A percentile compares a stretch with the other conserved stretches of the same genome.
phyloP scores from a whole-genome alignment of 2,329 filamentous ascomycete species.

The Colletotrichum cereale region DNA sequence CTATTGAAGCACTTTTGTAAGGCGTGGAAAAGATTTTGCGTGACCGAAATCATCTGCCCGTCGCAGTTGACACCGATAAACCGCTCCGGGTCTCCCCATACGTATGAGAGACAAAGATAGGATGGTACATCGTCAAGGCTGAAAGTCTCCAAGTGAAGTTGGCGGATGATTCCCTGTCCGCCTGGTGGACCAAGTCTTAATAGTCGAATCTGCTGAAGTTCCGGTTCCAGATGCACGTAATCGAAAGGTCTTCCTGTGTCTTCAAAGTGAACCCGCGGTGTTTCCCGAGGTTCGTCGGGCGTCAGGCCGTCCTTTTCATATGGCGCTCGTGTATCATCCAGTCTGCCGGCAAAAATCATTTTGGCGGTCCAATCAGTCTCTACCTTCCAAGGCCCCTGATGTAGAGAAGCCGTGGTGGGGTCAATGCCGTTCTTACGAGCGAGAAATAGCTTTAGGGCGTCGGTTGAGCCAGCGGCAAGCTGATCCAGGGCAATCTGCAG shows the following conservation, averaged over 20 bases:
- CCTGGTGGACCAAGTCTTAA: slow-evolving; percentile 1
- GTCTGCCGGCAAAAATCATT: neutral
- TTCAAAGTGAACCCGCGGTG: neutral
- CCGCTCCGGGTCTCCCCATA: slow-evolving; percentile 20
- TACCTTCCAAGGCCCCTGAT: neutral
- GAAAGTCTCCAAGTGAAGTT: slow-evolving; percentile 17
- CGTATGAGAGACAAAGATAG: slow-evolving; percentile 28
- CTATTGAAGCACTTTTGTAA: slow-evolving; percentile 14
- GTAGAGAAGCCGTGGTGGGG: neutral
- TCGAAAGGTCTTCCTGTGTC: neutral
- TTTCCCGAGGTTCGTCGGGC: neutral
- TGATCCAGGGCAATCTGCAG: slow-evolving; percentile 27
- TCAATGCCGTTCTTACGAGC: slow-evolving; percentile 8
- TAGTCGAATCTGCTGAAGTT: slow-evolving; percentile 2
- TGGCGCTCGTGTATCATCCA: slow-evolving; percentile 14
- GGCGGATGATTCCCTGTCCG: neutral
- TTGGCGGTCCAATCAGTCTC: neutral
- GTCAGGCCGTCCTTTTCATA: neutral
- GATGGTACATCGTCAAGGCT: slow-evolving; percentile 11
- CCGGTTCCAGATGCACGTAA: neutral
- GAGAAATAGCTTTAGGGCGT: slow-evolving; percentile 11
- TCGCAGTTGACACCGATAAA: slow-evolving; percentile 13
- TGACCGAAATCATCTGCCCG: slow-evolving; percentile 9
- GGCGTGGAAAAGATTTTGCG: slow-evolving; percentile 24
- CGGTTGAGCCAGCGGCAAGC: slow-evolving; percentile 20